Evolutionary conservation across 306 rosid species (phyloP).

Genomic region (Chamaecrista fasciculata): DNA sequence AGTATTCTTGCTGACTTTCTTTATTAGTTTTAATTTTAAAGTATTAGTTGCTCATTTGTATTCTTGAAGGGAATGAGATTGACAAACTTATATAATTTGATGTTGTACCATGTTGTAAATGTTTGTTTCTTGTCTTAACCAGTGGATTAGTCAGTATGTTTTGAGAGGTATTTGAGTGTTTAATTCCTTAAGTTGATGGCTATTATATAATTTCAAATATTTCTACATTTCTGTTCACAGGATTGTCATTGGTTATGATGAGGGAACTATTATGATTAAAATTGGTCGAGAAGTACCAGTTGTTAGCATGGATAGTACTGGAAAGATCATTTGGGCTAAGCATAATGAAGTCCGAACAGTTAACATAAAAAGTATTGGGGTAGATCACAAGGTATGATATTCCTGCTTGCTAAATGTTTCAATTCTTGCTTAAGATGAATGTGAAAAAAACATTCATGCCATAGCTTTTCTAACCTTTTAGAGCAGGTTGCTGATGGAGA

Average conservation of each 20-base stretch:
- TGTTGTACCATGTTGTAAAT: not conserved
- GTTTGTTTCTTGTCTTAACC: not conserved
- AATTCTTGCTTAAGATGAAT: not conserved
- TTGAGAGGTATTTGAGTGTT: not conserved
- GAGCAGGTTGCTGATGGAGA: conserved; percentile 64
- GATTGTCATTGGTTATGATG: conserved; percentile 37
- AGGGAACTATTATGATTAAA: conserved; percentile 25
- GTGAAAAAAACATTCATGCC: not conserved
- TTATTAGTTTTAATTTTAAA: not conserved
- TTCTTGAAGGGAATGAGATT: not conserved
- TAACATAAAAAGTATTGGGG: conserved; percentile 61
- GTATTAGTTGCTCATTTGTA: not conserved
- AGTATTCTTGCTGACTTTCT: conserved; percentile 4
- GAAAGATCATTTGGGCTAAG: conserved; percentile 71
- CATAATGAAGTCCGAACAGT: conserved; percentile 68
- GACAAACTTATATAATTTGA: not conserved
- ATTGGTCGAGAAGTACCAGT: conserved; percentile 70
- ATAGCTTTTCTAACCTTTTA: not conserved
- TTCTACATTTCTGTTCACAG: conserved; percentile 2
- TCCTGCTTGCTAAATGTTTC: not conserved
- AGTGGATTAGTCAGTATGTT: not conserved
- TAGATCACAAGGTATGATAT: conserved; percentile 50
- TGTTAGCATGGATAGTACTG: conserved; percentile 67
- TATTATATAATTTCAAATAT: not conserved
- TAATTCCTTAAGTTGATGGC: not conserved